Conservation (phyloP, 305 asterid genomes). For the Fraxinus floribunda region DNA sequence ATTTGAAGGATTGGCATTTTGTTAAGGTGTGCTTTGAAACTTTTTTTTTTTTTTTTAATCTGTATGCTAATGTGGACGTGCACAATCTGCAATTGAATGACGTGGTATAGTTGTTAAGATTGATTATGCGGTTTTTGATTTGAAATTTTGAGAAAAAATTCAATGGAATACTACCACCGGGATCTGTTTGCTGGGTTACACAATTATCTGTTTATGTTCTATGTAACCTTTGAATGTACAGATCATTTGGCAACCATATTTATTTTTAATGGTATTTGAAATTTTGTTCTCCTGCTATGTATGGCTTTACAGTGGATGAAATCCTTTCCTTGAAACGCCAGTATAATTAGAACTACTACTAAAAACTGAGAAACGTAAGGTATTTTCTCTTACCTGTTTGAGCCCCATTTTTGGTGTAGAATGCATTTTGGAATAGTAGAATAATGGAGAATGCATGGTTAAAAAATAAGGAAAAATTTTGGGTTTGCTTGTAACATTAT, state of each 20-base stretch:
- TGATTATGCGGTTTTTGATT: not conserved
- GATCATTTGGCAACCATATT: not conserved
- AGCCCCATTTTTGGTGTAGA: not conserved
- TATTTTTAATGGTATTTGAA: not conserved
- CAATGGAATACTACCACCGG: not conserved
- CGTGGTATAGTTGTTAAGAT: not conserved
- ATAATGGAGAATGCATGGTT: not conserved
- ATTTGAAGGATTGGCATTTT: slow-evolving; percentile 97
- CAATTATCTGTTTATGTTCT: not conserved
- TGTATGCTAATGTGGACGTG: not conserved
- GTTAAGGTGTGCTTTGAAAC: slow-evolving; percentile 56
- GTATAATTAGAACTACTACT: slow-evolving; percentile 6
- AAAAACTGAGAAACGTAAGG: slow-evolving; percentile 25
- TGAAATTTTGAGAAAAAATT: not conserved
- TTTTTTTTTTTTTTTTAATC: too few species aligned
- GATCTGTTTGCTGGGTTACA: not conserved
- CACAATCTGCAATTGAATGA: not conserved
- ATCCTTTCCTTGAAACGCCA: slow-evolving; percentile 1
- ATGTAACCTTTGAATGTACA: not conserved
- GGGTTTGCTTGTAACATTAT: not conserved
- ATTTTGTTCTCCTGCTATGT: not conserved
- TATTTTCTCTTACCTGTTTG: slow-evolving; percentile 4
- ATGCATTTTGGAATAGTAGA: not conserved
- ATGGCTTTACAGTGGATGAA: not conserved
- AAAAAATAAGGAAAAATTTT: too few species aligned